These are phyloP conservation scores for Misopates orontium DNA, from an alignment of 257 asterid genomes.

Conservation along the genomic window DNA sequence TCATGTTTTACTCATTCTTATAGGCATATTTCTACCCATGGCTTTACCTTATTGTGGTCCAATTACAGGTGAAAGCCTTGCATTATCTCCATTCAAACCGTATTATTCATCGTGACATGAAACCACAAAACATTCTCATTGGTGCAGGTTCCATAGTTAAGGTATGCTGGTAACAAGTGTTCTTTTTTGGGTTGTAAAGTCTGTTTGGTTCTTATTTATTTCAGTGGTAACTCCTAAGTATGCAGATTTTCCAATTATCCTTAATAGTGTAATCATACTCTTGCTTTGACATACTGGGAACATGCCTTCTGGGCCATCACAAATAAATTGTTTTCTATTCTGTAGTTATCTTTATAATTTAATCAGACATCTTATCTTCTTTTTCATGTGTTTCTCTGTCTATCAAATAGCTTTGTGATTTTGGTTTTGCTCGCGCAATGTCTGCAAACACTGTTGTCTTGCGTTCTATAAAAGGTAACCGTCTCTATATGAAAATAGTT, in stretches of 20 bases:
- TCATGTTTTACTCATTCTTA: constrained; percentile 9
- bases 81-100: constrained; percentile 97
- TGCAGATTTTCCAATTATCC: neutral
- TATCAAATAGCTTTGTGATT: constrained; percentile 79
- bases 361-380: constrained; percentile 20
- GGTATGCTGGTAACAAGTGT: constrained; percentile 48
- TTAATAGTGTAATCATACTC: neutral
- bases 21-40: no score
- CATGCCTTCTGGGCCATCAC: neutral
- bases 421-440: constrained; percentile 99
- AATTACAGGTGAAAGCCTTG: constrained; percentile 81
- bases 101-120: constrained; percentile 97
- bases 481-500: constrained; percentile 18
- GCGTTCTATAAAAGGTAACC: constrained; percentile 87
- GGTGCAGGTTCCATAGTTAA: constrained; percentile 92
- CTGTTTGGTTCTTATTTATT: constrained; percentile 6
- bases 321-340: constrained; percentile 12
- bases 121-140: constrained; percentile 96
- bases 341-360: neutral
- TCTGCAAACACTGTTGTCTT: constrained; percentile 93
- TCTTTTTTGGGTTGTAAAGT: constrained; percentile 13
- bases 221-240: neutral
- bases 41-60: neutral
- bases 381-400: constrained; percentile 25
- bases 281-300: constrained; percentile 7